phyloP scores from a whole-genome alignment of 2,329 filamentous ascomycete species.

The Fusarium sp. region DNA sequence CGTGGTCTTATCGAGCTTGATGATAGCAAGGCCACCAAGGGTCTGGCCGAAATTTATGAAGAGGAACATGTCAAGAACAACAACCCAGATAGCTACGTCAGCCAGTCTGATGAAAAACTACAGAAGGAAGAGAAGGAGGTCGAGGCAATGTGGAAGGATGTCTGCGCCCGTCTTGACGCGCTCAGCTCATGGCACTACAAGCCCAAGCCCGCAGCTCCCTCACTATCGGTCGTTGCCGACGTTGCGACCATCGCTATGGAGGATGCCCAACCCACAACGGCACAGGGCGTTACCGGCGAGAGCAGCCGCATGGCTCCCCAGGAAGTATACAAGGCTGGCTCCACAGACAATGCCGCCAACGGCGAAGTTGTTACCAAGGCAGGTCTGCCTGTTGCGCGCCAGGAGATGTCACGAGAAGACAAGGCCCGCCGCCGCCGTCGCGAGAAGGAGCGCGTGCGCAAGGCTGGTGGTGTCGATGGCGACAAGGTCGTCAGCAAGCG shows the following conservation, averaged over 20 bases:
- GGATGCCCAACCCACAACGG: slow-evolving; percentile 88
- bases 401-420: slow-evolving; percentile 91
- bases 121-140: slow-evolving; percentile 87
- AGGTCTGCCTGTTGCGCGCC: slow-evolving; percentile 80
- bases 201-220: slow-evolving; percentile 84
- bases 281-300: slow-evolving; percentile 75
- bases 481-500: slow-evolving; percentile 68
- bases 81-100: slow-evolving; percentile 83
- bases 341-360: slow-evolving; percentile 69
- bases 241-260: slow-evolving; percentile 95
- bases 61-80: slow-evolving; percentile 84
- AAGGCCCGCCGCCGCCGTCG: slow-evolving; percentile 80
- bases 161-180: slow-evolving; percentile 84
- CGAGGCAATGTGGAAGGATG: slow-evolving; percentile 82
- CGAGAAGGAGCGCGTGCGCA: slow-evolving; percentile 86
- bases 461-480: slow-evolving; percentile 65
- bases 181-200: slow-evolving; percentile 96
- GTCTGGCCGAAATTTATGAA: slow-evolving; percentile 93
- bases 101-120: slow-evolving; percentile 83
- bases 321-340: slow-evolving; percentile 87
- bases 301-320: slow-evolving; percentile 89
- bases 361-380: slow-evolving; percentile 82
- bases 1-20: slow-evolving; percentile 84
- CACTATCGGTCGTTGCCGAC: slow-evolving; percentile 87
- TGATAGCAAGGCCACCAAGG: slow-evolving; percentile 87